phyloP scores from a whole-genome alignment of 371 early-diverging fungal genomes.

The Pancytospora philotis region DNA sequence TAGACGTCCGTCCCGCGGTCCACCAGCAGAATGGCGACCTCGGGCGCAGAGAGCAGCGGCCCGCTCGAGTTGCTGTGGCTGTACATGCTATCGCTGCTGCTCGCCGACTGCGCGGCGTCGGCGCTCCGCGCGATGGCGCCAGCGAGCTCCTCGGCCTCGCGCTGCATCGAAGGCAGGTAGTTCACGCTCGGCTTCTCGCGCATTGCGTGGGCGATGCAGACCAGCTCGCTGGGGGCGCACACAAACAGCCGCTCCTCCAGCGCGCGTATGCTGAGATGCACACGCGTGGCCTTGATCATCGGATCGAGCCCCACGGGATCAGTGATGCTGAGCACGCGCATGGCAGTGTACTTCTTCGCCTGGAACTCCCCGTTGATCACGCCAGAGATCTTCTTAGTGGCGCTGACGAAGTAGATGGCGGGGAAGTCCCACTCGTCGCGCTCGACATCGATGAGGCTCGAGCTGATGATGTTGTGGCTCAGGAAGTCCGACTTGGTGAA shows the following conservation, averaged over 20 bases:
- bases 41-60: not conserved
- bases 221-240: not conserved
- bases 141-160: not conserved
- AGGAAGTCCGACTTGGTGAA: conserved; percentile 57
- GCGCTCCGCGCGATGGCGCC: not conserved
- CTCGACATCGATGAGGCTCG: conserved; percentile 45
- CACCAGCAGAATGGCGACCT: conserved; percentile 43
- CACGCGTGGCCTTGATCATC: conserved; percentile 24
- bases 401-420: conserved; percentile 55
- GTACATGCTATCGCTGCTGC: not conserved
- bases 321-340: conserved; percentile 21
- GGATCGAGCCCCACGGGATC: conserved; percentile 20
- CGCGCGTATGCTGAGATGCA: conserved; percentile 18
- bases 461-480: conserved; percentile 45
- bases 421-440: conserved; percentile 47
- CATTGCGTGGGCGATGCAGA: conserved; percentile 13
- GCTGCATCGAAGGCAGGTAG: conserved; percentile 16
- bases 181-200: conserved; percentile 26
- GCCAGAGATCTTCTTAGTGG: conserved; percentile 24
- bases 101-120: not conserved
- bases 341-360: conserved; percentile 42
- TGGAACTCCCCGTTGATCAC: conserved; percentile 50
- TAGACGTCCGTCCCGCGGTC: conserved; percentile 55
- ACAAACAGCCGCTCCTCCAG: conserved; percentile 44
- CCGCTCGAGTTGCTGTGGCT: not conserved